These are phyloP conservation scores for Saccharomycopsis synnaedendra DNA, from an alignment of 805 yeast species.

Conservation along the genomic window DNA sequence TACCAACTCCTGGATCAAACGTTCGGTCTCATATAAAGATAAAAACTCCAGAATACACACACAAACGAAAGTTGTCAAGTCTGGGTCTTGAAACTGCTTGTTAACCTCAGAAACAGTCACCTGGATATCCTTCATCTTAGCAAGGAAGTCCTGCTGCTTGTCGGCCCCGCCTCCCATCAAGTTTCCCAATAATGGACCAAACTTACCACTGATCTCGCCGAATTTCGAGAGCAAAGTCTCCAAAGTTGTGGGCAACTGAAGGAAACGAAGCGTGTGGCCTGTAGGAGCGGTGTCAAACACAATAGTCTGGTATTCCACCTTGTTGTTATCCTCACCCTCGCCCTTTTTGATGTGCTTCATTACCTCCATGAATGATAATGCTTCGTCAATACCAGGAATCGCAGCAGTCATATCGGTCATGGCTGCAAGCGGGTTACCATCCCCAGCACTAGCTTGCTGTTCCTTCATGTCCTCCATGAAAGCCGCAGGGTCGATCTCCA, in stretches of 20 bases:
- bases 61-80: conserved; percentile 88
- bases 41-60: conserved; percentile 96
- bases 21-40: conserved; percentile 92
- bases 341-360: conserved; percentile 80
- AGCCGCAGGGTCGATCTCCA: conserved; percentile 97
- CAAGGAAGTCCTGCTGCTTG: conserved; percentile 55
- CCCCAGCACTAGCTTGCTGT: conserved; percentile 32
- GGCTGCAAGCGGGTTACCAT: conserved; percentile 27
- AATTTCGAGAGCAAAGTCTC: conserved; percentile 81
- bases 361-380: conserved; percentile 94
- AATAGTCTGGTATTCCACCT: conserved; percentile 64
- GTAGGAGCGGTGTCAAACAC: conserved; percentile 99
- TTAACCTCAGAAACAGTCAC: conserved; percentile 78
- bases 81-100: conserved; percentile 92
- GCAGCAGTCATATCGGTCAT: conserved; percentile 62
- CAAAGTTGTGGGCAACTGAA: conserved; percentile 87
- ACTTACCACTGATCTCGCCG: conserved; percentile 70
- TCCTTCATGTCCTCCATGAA: conserved; percentile 80
- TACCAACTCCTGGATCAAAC: conserved; percentile 93
- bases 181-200: conserved; percentile 83
- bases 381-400: conserved; percentile 98
- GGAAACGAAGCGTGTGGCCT: conserved; percentile 91
- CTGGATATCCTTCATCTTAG: conserved; percentile 71
- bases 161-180: conserved; percentile 47
- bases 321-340: conserved; percentile 20